Percentiles rank a stretch among this genome's conserved stretches.
Conservation (phyloP, 1,139 yeast genomes). For the Lodderomyces parapsilosis region DNA sequence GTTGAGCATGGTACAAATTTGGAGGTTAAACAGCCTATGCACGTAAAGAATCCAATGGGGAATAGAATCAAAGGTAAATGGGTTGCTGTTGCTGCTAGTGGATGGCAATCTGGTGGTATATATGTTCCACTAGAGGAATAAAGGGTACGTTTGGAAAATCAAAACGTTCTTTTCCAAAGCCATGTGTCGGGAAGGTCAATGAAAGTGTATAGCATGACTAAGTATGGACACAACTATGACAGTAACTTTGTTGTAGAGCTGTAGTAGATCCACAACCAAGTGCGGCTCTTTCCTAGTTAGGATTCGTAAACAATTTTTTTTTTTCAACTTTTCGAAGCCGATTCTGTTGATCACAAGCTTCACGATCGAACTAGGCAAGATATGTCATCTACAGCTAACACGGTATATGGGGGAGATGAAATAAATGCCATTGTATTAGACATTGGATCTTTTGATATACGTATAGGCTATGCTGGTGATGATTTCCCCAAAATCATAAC, state of each 20-base stretch:
- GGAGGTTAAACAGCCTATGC: constrained; percentile 44
- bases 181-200: neutral
- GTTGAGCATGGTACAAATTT: constrained; percentile 35
- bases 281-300: neutral
- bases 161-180: too few species aligned
- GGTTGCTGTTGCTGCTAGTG: constrained; percentile 64
- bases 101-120: constrained; percentile 75
- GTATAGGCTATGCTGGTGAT: constrained; percentile 92
- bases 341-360: too few species aligned
- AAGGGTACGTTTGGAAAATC: too few species aligned
- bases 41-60: constrained; percentile 27
- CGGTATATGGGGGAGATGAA: constrained; percentile 65
- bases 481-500: constrained; percentile 80
- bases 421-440: constrained; percentile 89
- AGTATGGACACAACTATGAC: too few species aligned
- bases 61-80: constrained; percentile 33
- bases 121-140: constrained; percentile 18
- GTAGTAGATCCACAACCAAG: neutral
- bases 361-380: neutral
- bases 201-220: neutral
- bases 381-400: constrained; percentile 13
- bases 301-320: neutral
- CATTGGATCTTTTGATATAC: constrained; percentile 81
- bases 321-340: neutral
- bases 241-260: neutral